A percentile compares a stretch with the other conserved stretches of the same genome.
phyloP scores from a whole-genome alignment of 163 green algal species.

The Prototheca wickerhamii region DNA sequence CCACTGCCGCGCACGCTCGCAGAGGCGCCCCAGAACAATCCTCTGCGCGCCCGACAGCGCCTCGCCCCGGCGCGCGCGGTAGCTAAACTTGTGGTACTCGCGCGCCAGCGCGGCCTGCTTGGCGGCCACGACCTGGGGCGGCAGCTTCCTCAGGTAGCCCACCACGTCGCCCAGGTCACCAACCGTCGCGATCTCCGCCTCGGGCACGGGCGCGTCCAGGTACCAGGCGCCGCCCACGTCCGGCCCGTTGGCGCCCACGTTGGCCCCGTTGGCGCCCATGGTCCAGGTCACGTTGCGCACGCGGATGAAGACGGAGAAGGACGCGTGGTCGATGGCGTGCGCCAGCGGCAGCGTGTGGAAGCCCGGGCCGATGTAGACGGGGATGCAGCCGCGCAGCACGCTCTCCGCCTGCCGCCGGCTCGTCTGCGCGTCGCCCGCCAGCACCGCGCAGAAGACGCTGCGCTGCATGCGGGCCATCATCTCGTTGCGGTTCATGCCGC shows the following conservation, averaged over 20 bases:
- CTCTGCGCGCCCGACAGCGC: neutral
- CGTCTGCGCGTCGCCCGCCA: conserved; percentile 13
- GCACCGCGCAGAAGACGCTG: conserved; percentile 13
- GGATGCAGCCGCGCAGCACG: conserved; percentile 20
- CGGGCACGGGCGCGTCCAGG: neutral
- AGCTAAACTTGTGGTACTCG: neutral
- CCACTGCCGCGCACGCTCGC: neutral
- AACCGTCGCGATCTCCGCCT: neutral
- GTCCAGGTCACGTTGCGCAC: neutral
- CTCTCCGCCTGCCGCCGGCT: conserved; percentile 14
- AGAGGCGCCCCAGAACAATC: neutral
- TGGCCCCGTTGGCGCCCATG: neutral
- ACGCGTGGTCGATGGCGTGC: conserved; percentile 2
- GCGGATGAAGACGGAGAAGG: neutral
- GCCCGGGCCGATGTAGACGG: conserved; percentile 25
- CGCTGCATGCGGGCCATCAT: conserved; percentile 6
- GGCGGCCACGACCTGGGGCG: neutral
- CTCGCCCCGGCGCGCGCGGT: neutral
- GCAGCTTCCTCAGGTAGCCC: neutral
- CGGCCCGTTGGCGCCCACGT: neutral
- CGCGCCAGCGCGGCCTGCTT: neutral
- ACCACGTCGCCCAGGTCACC: neutral
- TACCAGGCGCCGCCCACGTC: neutral
- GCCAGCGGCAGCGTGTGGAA: conserved; percentile 26
- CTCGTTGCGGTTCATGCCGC: conserved; percentile 1